Evolutionary conservation across 2,329 filamentous ascomycete species (phyloP).

Genomic region (Colletotrichum coccodes): DNA sequence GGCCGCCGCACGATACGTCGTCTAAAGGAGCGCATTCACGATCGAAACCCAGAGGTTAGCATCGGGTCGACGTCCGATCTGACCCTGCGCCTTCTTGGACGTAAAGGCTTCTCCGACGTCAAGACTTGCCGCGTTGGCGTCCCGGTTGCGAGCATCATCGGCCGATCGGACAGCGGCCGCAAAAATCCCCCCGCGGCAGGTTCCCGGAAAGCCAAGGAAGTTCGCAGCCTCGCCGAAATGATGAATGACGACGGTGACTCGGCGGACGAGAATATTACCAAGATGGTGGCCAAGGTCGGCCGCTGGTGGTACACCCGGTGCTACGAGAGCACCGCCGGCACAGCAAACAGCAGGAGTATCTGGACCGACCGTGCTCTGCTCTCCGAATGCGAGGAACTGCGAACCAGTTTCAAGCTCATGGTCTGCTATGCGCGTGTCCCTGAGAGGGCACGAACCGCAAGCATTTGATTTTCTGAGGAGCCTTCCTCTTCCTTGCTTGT

Average conservation of each 20-base stretch:
- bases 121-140: slow-evolving; percentile 83
- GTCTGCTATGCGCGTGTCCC: slow-evolving; percentile 93
- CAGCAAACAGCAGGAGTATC: slow-evolving; percentile 66
- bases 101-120: slow-evolving; percentile 76
- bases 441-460: slow-evolving; percentile 58
- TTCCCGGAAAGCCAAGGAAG: slow-evolving; percentile 48
- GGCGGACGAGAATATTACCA: slow-evolving; percentile 87
- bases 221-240: slow-evolving; percentile 74
- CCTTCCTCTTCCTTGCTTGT: neutral
- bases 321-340: slow-evolving; percentile 78
- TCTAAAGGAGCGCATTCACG: slow-evolving; percentile 77
- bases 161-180: slow-evolving; percentile 38
- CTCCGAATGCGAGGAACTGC: slow-evolving; percentile 85
- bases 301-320: slow-evolving; percentile 97
- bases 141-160: slow-evolving; percentile 70
- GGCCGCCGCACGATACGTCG: slow-evolving; percentile 75
- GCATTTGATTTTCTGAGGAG: slow-evolving; percentile 47
- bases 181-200: slow-evolving; percentile 25
- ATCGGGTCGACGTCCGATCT: slow-evolving; percentile 69
- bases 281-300: slow-evolving; percentile 90
- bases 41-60: slow-evolving; percentile 67
- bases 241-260: slow-evolving; percentile 75
- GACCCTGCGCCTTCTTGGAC: slow-evolving; percentile 74
- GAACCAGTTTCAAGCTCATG: slow-evolving; percentile 88
- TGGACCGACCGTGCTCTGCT: slow-evolving; percentile 83